Percentiles rank a stretch among this genome's conserved stretches.
phyloP scores from a whole-genome alignment of 306 rosid species.

The Pterocarpus macrocarpus region DNA sequence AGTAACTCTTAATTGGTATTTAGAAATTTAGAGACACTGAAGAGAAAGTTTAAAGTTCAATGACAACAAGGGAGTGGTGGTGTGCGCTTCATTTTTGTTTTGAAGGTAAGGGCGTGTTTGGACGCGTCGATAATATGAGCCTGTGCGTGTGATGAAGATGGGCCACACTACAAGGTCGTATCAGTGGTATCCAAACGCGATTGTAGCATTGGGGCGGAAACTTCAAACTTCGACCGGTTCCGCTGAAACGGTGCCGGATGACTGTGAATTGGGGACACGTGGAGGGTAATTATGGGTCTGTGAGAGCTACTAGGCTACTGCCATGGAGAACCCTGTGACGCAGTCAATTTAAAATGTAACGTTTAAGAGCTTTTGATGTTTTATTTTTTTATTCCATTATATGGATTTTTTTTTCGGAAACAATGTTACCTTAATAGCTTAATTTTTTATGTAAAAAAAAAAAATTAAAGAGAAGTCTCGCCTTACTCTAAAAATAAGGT shows the following conservation, averaged over 20 bases:
- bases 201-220: not conserved
- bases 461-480: too few relatives aligned
- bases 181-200: slow-evolving; percentile 32
- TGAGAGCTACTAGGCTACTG: slow-evolving; percentile 1
- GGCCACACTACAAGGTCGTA: not conserved
- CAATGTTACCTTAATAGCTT: too few relatives aligned
- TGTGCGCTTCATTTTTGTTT: not conserved
- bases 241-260: slow-evolving; percentile 42
- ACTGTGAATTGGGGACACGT: slow-evolving; percentile 10
- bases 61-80: not conserved
- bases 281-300: slow-evolving; percentile 8
- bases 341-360: slow-evolving; percentile 33
- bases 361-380: not conserved
- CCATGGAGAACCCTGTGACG: slow-evolving; percentile 33
- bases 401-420: not conserved
- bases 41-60: not conserved
- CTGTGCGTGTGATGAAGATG: not conserved
- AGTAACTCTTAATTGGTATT: not conserved
- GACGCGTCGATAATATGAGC: not conserved
- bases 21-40: not conserved
- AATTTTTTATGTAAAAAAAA: too few relatives aligned
- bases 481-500: too few relatives aligned
- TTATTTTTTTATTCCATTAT: too few relatives aligned
- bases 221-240: slow-evolving; percentile 17
- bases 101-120: slow-evolving; percentile 40